Percentiles rank a stretch among this genome's conserved stretches.
Conservation (phyloP, 225 moss, liverwort and hornwort genomes). For the Pseudoscleropodium purum region DNA sequence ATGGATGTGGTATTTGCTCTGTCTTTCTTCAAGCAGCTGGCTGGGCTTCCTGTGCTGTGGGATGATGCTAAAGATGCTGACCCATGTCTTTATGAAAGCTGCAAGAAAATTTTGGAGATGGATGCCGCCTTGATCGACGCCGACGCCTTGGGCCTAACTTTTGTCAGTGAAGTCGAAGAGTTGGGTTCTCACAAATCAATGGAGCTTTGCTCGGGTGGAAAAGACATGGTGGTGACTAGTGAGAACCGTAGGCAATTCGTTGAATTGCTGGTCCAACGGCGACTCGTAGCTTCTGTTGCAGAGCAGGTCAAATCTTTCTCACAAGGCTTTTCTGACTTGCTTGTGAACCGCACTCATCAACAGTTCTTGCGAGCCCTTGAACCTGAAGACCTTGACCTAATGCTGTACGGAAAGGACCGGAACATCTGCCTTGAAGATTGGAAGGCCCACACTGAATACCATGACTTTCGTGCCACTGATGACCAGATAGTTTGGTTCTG, state of each 20-base stretch:
- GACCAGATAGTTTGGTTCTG: slow-evolving; percentile 87
- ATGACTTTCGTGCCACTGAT: slow-evolving; percentile 58
- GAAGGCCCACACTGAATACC: slow-evolving; percentile 81
- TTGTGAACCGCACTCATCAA: slow-evolving; percentile 68
- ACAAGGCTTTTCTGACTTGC: slow-evolving; percentile 88
- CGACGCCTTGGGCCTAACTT: slow-evolving; percentile 79
- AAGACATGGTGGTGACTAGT: slow-evolving; percentile 83
- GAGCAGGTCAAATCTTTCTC: slow-evolving; percentile 93
- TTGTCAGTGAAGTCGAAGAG: slow-evolving; percentile 92
- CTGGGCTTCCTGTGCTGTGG: slow-evolving; percentile 88
- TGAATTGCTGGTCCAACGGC: slow-evolving; percentile 84
- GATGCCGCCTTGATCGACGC: slow-evolving; percentile 63
- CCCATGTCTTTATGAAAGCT: slow-evolving; percentile 81
- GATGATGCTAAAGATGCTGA: slow-evolving; percentile 99
- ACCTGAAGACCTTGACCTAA: slow-evolving; percentile 80
- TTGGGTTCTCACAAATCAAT: slow-evolving; percentile 76
- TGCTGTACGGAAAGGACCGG: slow-evolving; percentile 84
- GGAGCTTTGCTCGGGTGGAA: slow-evolving; percentile 83
- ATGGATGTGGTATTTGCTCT: slow-evolving; percentile 93
- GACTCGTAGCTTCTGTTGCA: slow-evolving; percentile 75
- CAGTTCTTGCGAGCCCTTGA: slow-evolving; percentile 85
- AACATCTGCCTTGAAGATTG: slow-evolving; percentile 68
- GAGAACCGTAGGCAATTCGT: slow-evolving; percentile 79
- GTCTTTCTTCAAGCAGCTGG: slow-evolving; percentile 94
- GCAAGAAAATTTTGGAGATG: slow-evolving; percentile 95